phyloP scores from a whole-genome alignment of 2,329 filamentous ascomycete species.

The Fusarium compactum region DNA sequence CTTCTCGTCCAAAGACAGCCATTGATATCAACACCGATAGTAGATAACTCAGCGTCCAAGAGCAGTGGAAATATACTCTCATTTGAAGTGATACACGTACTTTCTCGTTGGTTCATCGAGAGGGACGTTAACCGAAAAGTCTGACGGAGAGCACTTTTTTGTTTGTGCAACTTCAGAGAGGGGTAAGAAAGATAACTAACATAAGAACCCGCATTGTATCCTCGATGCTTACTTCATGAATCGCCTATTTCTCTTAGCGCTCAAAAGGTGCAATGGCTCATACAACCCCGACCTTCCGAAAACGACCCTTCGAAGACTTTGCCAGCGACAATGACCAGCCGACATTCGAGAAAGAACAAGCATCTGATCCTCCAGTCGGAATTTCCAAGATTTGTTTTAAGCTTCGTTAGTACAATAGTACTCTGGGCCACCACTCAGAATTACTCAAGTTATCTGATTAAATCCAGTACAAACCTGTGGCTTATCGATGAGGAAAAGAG shows the following conservation, averaged over 20 bases:
- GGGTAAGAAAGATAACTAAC: background rate
- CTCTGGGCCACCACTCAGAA: too few relatives aligned
- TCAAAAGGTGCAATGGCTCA: background rate
- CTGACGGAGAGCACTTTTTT: background rate
- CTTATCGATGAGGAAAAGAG: background rate
- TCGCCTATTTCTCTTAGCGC: background rate
- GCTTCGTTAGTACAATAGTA: background rate
- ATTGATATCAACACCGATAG: too few relatives aligned
- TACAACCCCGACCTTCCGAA: background rate
- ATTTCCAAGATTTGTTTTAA: background rate
- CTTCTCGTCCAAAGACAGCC: too few relatives aligned
- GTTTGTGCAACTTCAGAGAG: background rate
- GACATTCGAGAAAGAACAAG: background rate
- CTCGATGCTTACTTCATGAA: background rate
- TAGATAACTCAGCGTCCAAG: too few relatives aligned
- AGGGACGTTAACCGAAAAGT: background rate
- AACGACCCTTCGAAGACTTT: background rate
- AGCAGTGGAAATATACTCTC: background rate
- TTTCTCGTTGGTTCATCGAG: background rate
- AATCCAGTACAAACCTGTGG: too few relatives aligned
- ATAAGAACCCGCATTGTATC: background rate
- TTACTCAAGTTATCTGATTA: too few relatives aligned
- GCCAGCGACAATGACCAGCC: background rate
- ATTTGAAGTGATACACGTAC: background rate
- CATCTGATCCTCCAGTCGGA: background rate